Evolutionary conservation across 1,284 basidiomycete genomes (phyloP).

Genomic region (Heterobasidion irregulare): DNA sequence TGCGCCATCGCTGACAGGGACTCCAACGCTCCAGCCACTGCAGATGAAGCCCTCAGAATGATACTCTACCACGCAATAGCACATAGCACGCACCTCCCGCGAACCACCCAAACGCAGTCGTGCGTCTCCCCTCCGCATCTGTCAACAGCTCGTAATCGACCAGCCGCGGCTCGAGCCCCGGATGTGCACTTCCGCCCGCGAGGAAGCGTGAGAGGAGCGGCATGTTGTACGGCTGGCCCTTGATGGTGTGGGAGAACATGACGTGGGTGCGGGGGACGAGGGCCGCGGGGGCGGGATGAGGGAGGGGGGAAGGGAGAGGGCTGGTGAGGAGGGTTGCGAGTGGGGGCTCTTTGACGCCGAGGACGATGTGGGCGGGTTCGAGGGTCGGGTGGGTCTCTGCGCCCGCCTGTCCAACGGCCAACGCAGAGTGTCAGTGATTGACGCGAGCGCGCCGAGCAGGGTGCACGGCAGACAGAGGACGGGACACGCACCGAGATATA

Average conservation of each 20-base stretch:
- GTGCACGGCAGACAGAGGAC: not conserved
- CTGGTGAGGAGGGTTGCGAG: conserved; percentile 48
- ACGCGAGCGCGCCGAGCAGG: not conserved
- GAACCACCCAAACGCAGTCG: conserved; percentile 85
- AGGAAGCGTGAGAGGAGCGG: conserved; percentile 67
- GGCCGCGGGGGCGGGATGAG: not conserved
- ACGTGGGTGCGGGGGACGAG: conserved; percentile 52
- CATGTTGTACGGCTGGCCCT: conserved; percentile 82
- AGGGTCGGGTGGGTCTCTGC: conserved; percentile 56
- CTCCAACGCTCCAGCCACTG: conserved; percentile 81
- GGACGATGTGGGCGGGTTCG: conserved; percentile 61
- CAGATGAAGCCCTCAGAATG: not conserved
- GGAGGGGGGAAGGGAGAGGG: conserved; percentile 25
- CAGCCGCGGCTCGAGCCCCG: conserved; percentile 35
- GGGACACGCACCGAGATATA: conserved; percentile 53
- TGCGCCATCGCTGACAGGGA: conserved; percentile 74
- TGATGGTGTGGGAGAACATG: conserved; percentile 89
- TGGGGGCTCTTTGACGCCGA: conserved; percentile 87
- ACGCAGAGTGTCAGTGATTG: not conserved
- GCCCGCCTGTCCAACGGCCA: conserved; percentile 50
- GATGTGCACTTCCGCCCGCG: conserved; percentile 16
- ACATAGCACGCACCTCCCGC: conserved; percentile 56
- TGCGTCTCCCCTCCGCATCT: conserved; percentile 55
- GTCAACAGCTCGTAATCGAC: conserved; percentile 85
- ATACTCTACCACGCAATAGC: no score